phyloP scores from a whole-genome alignment of 805 yeast species.

The Saccharomycopsis amapae region DNA sequence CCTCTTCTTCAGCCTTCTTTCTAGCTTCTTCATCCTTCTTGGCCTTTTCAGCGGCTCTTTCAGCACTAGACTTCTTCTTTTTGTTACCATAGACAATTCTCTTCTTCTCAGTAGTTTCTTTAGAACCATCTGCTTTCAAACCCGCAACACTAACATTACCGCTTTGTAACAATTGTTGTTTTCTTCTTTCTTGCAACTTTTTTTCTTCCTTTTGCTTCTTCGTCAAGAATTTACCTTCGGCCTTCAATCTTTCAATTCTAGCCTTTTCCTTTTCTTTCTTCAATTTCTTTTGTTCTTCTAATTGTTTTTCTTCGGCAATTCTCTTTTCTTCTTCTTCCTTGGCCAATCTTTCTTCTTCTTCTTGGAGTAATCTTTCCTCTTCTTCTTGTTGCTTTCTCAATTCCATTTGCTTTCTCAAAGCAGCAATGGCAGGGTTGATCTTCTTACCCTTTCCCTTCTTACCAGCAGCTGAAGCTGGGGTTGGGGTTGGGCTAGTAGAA shows the following conservation, averaged over 20 bases:
- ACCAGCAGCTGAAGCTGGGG: constrained; percentile 31
- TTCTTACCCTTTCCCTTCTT: constrained; percentile 51
- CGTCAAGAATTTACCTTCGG: constrained; percentile 90
- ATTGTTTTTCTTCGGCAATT: constrained; percentile 38
- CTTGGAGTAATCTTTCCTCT: constrained; percentile 65
- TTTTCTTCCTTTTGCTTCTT: constrained; percentile 95
- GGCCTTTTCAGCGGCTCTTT: constrained; percentile 22
- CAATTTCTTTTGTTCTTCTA: constrained; percentile 49
- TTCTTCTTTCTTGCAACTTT: constrained; percentile 78
- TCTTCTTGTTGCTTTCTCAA: constrained; percentile 83
- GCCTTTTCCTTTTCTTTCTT: constrained; percentile 85
- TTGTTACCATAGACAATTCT: constrained; percentile 65
- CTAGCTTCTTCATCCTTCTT: constrained; percentile 26
- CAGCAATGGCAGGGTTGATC: constrained; percentile 90
- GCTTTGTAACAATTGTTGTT: constrained; percentile 71
- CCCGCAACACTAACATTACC: constrained; percentile 67
- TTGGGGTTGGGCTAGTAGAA: constrained; percentile 29
- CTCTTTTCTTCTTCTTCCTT: constrained; percentile 44
- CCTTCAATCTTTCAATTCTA: constrained; percentile 85
- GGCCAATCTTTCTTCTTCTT: constrained; percentile 56
- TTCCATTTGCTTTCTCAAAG: constrained; percentile 83
- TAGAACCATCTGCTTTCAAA: constrained; percentile 34
- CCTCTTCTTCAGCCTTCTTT: constrained; percentile 27
- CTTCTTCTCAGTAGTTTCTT: constrained; percentile 42
- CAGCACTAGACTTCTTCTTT: constrained; percentile 42